Percentiles rank a stretch among this genome's conserved stretches.
These are phyloP conservation scores for Centella asiatica DNA, from an alignment of 129 eudicot genomes.

Conservation along the genomic window DNA sequence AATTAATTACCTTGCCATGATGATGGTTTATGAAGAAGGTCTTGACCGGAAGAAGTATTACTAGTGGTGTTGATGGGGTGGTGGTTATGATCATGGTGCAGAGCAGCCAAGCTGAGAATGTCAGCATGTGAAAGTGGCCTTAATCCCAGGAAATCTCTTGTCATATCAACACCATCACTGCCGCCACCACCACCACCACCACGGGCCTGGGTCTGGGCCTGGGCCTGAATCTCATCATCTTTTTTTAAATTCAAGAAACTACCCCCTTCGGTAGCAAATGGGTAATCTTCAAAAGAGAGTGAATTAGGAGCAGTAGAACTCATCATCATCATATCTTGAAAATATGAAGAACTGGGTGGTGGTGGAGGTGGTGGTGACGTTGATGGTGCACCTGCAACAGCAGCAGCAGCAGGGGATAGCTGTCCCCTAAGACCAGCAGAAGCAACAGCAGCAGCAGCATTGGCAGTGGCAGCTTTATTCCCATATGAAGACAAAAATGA, in stretches of 20 bases:
- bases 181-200: too few species aligned
- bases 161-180: slow-evolving; percentile 46
- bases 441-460: slow-evolving; percentile 1
- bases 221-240: too few species aligned
- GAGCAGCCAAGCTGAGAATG: slow-evolving; percentile 31
- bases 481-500: slow-evolving; percentile 43
- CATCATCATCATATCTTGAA: slow-evolving; percentile 43
- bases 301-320: background rate
- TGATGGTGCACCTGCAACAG: slow-evolving; percentile 23
- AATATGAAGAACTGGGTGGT: slow-evolving; percentile 16
- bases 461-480: slow-evolving; percentile 49
- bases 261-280: slow-evolving; percentile 22
- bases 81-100: slow-evolving; percentile 17
- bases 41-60: slow-evolving; percentile 2
- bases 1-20: slow-evolving; percentile 23
- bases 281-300: slow-evolving; percentile 31
- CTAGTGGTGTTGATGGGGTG: background rate
- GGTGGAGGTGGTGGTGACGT: slow-evolving; percentile 12
- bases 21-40: slow-evolving; percentile 19
- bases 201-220: too few species aligned
- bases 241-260: background rate
- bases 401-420: background rate
- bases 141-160: slow-evolving; percentile 84
- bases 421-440: too few species aligned
- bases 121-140: slow-evolving; percentile 58